Conservation (phyloP, 1,139 yeast genomes). For the Blastobotrys raffinosifermentans region DNA sequence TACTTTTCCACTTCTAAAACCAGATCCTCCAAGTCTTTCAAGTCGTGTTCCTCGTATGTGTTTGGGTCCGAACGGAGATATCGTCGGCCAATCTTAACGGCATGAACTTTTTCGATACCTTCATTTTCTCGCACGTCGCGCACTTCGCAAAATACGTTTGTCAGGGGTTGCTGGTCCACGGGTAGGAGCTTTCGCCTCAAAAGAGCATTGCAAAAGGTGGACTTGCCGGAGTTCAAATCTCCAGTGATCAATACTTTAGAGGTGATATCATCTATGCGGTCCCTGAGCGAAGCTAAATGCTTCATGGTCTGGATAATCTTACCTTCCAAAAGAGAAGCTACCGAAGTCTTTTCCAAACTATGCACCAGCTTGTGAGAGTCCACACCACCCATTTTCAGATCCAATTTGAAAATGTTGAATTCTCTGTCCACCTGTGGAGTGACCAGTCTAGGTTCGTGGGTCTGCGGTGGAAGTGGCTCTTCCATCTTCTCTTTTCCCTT, state of each 20-base stretch:
- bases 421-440: constrained; percentile 28
- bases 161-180: constrained; percentile 97
- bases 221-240: constrained; percentile 93
- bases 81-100: constrained; percentile 58
- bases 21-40: constrained; percentile 57
- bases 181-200: constrained; percentile 75
- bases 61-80: constrained; percentile 59
- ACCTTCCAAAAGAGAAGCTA: constrained; percentile 60
- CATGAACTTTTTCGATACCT: constrained; percentile 86
- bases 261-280: constrained; percentile 83
- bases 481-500: constrained; percentile 2
- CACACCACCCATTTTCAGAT: constrained; percentile 53
- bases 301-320: constrained; percentile 54
- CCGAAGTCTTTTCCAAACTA: constrained; percentile 56
- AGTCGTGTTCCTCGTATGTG: constrained; percentile 52
- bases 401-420: constrained; percentile 58
- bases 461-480: constrained; percentile 22
- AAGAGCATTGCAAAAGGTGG: constrained; percentile 90
- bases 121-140: constrained; percentile 74
- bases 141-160: constrained; percentile 93
- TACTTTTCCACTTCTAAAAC: constrained; percentile 73
- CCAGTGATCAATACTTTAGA: constrained; percentile 96
- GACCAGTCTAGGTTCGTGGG: constrained; percentile 18
- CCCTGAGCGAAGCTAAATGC: constrained; percentile 69
- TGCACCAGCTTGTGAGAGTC: constrained; percentile 43